Percentiles rank a stretch among this genome's conserved stretches.
phyloP scores from a whole-genome alignment of 2,329 filamentous ascomycete species.

The Penicillium sp. region DNA sequence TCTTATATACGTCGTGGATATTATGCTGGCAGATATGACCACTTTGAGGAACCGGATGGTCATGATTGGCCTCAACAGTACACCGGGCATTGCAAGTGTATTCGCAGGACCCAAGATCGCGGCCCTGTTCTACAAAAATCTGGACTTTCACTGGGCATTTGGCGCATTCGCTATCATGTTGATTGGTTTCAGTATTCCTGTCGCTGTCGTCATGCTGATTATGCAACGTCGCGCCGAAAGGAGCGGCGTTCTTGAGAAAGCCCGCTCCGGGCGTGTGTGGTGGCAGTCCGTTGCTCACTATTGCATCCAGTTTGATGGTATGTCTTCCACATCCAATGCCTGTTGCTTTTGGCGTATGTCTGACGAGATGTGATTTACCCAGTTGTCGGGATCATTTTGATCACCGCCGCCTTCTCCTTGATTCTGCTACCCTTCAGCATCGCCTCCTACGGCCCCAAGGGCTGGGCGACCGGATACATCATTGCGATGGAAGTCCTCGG shows the following conservation, averaged over 20 bases:
- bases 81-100: conserved; percentile 58
- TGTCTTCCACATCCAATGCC: neutral
- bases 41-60: conserved; percentile 57
- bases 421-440: conserved; percentile 4
- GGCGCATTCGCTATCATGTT: conserved; percentile 58
- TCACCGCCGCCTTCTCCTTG: conserved; percentile 4
- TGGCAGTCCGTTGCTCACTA: conserved; percentile 22
- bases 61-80: conserved; percentile 55
- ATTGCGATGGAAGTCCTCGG: conserved; percentile 12
- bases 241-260: conserved; percentile 16
- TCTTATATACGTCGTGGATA: conserved; percentile 53
- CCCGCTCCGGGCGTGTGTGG: conserved; percentile 12
- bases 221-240: conserved; percentile 56
- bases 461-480: conserved; percentile 6
- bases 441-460: conserved; percentile 3
- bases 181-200: conserved; percentile 48
- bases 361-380: neutral
- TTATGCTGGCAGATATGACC: conserved; percentile 62
- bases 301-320: conserved; percentile 24
- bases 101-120: conserved; percentile 50
- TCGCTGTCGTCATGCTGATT: conserved; percentile 52
- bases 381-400: conserved; percentile 10
- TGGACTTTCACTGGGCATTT: conserved; percentile 62
- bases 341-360: neutral
- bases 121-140: conserved; percentile 48